Base-by-base conservation (phyloP, 371 early-diverging fungal species). In the Apophysomyces elegans region DNA sequence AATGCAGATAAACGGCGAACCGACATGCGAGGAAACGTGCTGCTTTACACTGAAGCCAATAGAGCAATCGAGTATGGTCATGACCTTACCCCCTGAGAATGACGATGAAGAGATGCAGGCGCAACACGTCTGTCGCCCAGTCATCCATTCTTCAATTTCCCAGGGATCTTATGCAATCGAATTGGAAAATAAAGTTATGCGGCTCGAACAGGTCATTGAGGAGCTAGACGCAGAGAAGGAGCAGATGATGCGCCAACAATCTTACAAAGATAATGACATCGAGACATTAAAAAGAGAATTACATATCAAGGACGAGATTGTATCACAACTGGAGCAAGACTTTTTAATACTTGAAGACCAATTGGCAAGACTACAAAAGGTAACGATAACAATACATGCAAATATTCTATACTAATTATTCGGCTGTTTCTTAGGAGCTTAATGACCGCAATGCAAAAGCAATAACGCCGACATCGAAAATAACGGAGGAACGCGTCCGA, bases 81-180 rank as follows among this genome's bases (percentile, higher is more conserved):
- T 83, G 81, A 80, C 84, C 1, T 56, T 80, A 50, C 83, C 83
- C 43, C 76, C 80, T 4, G 69, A 70, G 39, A 65, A 69, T 18
- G 65, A 61, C 37, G 60, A 56, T n/a, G 70, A 74, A 46, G 77
- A 68, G 26, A 69, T 80, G 41, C 77, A 79, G 66, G 79, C 80
- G 39, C 84, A 83, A 36, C 84, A 83, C 62, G 80, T 83, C 32
- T 83, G 84, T 63, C 63, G 84, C 38, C 84, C 84, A 3, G 68
- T 83, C 14, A 77, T 83, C 54, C 81, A 80, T 50, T 83, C 84
- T 0, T 66, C 66, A 36, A 79, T 80, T 6, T 80, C 80, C 0
- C 78, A 79, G 61, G 79, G 79, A 7, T 78, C 77, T 2, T 80
- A 80, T 60, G 84, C 80, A 14, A 67, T 68, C 46, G 81, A 80